A percentile compares a stretch with the other conserved stretches of the same genome.
Conservation (phyloP, 768 basidiomycete species). For the Nevesoporus exiguus region DNA sequence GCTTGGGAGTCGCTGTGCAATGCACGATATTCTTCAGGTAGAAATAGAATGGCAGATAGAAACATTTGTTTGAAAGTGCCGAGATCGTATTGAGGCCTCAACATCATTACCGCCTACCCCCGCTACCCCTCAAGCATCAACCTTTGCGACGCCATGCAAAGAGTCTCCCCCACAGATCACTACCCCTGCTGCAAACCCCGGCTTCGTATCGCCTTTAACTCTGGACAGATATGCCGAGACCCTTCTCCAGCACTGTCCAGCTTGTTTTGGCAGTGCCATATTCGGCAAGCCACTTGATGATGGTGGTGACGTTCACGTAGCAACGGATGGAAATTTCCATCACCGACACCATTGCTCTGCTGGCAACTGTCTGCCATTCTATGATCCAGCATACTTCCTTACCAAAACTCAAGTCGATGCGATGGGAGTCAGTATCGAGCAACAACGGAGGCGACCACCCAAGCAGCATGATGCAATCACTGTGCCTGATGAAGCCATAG, state of each 20-base stretch:
- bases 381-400: constrained; percentile 32
- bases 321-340: constrained; percentile 5
- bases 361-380: background rate
- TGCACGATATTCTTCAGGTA: constrained; percentile 25
- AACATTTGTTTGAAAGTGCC: no score
- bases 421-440: constrained; percentile 29
- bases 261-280: background rate
- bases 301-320: constrained; percentile 1
- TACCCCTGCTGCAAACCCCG: background rate
- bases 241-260: background rate
- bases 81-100: no score
- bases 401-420: constrained; percentile 33
- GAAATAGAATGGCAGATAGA: constrained; percentile 9
- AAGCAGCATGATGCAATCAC: background rate
- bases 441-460: constrained; percentile 14
- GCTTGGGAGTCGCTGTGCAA: constrained; percentile 24
- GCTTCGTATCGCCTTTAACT: background rate
- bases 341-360: background rate
- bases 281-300: background rate
- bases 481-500: constrained; percentile 35
- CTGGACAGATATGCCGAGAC: no score
- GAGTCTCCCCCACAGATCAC: no score
- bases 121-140: no score
- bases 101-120: no score
- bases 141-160: no score